Percentiles rank a stretch among this genome's conserved stretches.
Evolutionary conservation across 2,329 filamentous ascomycete species (phyloP).

Genomic region (Mycocentrospora acerina): DNA sequence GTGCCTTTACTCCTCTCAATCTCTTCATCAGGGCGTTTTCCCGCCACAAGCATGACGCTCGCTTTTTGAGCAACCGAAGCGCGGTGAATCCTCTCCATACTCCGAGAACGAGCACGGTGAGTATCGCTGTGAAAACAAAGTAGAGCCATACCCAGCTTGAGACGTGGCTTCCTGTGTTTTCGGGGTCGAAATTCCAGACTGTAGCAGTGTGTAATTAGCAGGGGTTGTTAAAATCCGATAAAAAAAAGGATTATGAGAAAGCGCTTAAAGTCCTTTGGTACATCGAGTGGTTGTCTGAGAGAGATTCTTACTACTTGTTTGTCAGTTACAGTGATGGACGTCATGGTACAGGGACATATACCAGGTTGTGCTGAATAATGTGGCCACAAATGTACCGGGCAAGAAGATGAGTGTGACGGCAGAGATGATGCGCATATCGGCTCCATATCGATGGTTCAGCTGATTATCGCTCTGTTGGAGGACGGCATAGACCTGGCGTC

Average conservation of each 20-base stretch:
- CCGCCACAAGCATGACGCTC: too few species aligned
- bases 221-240: too few species aligned
- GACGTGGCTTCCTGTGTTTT: constrained; percentile 3
- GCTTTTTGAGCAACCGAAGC: too few species aligned
- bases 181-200: constrained; percentile 14
- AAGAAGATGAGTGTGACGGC: constrained; percentile 23
- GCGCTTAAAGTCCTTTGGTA: too few species aligned
- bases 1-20: too few species aligned
- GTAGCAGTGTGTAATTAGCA: too few species aligned
- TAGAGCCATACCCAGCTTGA: constrained; percentile 18
- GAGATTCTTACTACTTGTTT: too few species aligned
- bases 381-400: constrained; percentile 23
- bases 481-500: constrained; percentile 16
- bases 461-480: constrained; percentile 20
- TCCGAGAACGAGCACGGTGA: constrained; percentile 2
- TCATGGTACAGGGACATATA: too few species aligned
- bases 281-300: too few species aligned
- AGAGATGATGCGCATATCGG: constrained; percentile 25
- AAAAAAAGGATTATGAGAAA: too few species aligned
- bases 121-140: constrained; percentile 5
- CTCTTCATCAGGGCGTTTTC: too few species aligned
- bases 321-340: too few species aligned
- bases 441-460: constrained; percentile 20
- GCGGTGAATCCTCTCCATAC: constrained; percentile 3
- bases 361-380: constrained; percentile 14